Conservation (phyloP, 2,329 filamentous ascomycete genomes). For the Fonsecaea pedrosoi region DNA sequence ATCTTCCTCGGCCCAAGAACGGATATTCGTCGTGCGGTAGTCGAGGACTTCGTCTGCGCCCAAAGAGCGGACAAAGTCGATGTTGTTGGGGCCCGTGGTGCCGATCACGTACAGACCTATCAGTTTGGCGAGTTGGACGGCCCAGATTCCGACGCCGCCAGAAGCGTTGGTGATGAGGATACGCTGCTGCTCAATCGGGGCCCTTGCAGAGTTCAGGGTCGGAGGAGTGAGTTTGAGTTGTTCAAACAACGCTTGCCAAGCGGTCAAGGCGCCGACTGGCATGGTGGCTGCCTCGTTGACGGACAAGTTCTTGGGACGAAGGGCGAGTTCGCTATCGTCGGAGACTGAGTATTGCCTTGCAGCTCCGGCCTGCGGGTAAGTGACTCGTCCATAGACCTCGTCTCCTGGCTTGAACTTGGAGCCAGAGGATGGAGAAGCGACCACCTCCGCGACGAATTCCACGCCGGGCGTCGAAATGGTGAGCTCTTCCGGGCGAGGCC, state of each 20-base stretch:
- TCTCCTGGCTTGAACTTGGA: slow-evolving; percentile 50
- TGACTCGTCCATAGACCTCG: slow-evolving; percentile 50
- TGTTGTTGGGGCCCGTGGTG: slow-evolving; percentile 49
- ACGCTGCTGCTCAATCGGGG: slow-evolving; percentile 24
- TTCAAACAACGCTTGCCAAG: slow-evolving; percentile 55
- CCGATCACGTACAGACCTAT: slow-evolving; percentile 51
- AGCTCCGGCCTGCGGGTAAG: slow-evolving; percentile 47
- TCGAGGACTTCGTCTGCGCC: slow-evolving; percentile 53
- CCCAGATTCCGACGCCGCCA: slow-evolving; percentile 55
- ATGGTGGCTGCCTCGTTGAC: slow-evolving; percentile 49
- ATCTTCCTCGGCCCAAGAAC: slow-evolving; percentile 45
- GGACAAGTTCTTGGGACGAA: slow-evolving; percentile 45
- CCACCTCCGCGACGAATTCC: slow-evolving; percentile 52
- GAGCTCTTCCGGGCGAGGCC: slow-evolving; percentile 45
- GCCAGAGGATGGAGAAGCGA: slow-evolving; percentile 43
- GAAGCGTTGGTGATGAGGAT: slow-evolving; percentile 55
- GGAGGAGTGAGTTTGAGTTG: slow-evolving; percentile 42
- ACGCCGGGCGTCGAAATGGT: slow-evolving; percentile 49
- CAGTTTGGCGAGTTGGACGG: slow-evolving; percentile 50
- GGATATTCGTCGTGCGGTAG: slow-evolving; percentile 46
- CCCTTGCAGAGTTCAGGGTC: background rate
- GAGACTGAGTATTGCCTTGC: slow-evolving; percentile 49
- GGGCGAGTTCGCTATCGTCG: slow-evolving; percentile 47
- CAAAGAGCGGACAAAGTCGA: slow-evolving; percentile 48
- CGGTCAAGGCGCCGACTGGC: slow-evolving; percentile 52